Evolutionary conservation across 805 yeast genomes (phyloP), one percentile per base, ranked within the genome.

Genomic region (Myxozyma nipponensis): DNA sequence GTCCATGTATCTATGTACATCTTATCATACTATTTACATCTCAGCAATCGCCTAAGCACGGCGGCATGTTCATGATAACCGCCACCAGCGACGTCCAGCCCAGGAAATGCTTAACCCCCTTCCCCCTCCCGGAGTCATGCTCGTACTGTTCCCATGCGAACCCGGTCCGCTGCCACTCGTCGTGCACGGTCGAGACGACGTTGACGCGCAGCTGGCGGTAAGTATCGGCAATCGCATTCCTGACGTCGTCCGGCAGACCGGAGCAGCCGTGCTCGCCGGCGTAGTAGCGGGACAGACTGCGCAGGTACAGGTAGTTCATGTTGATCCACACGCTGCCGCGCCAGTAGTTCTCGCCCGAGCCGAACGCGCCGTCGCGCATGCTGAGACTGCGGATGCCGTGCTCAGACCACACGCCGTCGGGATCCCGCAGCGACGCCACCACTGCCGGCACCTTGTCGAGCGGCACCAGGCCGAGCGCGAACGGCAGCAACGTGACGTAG

Each of bases 41-140:
- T n/a, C n/a, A n/a, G n/a, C n/a, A n/a, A n/a, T n/a, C n/a, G n/a
- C n/a, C n/a, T n/a, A n/a, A n/a, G n/a, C n/a, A n/a, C n/a, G n/a
- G n/a, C n/a, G 93, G 91, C 93, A 86, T 83, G 48, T 77, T 76
- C 91, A 93, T 84, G 63, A 93, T 86, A 55, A 80, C 73, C 3
- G 86, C 79, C 10, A 86, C 84, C 52, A 88, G 69, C 1, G 95
- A 81, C 0, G 97, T 83, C 98, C 98, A 93, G 1, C 98, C 98
- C 38, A 87, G 73, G 69, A 93, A 93, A 64, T 87, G 91, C 66
- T 85, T 83, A 7, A 91, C 90, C 5, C 97, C 90, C 58, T 78
- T 77, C 9, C 2, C 88, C 86, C 69, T 65, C 1, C 98, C 98
- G 6, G 81, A 79, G 13, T 61, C 64, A 55, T 87, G 91, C 58